phyloP scores from a whole-genome alignment of 2,329 filamentous ascomycete species.

The Pseudocercospora vitis region DNA sequence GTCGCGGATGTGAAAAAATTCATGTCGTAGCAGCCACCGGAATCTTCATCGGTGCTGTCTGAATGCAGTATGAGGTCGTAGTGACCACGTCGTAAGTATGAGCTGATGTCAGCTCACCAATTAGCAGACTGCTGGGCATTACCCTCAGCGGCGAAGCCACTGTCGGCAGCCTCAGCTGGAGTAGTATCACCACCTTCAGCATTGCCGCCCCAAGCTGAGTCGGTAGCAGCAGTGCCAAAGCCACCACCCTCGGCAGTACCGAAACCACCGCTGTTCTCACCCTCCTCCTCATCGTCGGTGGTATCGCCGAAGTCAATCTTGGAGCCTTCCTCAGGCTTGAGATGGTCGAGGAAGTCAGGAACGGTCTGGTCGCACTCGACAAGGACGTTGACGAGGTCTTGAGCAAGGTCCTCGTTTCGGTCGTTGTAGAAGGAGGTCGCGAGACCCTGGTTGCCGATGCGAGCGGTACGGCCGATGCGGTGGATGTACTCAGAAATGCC shows the following conservation, averaged over 20 bases:
- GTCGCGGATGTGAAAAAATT: background rate
- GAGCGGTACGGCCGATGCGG: slow-evolving; percentile 91
- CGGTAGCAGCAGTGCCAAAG: slow-evolving; percentile 10
- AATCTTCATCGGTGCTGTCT: background rate
- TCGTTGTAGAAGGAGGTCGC: slow-evolving; percentile 90
- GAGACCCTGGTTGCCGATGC: slow-evolving; percentile 82
- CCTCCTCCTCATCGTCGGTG: slow-evolving; percentile 45
- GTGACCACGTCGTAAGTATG: background rate
- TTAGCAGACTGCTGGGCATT: slow-evolving; percentile 9
- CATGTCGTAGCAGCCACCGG: background rate
- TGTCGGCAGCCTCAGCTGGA: slow-evolving; percentile 16
- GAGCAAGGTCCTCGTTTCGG: slow-evolving; percentile 69
- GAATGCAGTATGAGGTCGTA: background rate
- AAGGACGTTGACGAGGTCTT: slow-evolving; percentile 75
- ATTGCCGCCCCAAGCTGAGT: slow-evolving; percentile 9
- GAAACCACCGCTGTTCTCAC: slow-evolving; percentile 11
- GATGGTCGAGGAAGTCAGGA: slow-evolving; percentile 75
- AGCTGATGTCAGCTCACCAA: slow-evolving; percentile 20
- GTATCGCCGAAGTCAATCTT: slow-evolving; percentile 56
- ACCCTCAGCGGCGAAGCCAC: slow-evolving; percentile 25
- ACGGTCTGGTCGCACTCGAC: slow-evolving; percentile 75
- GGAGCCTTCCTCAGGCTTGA: slow-evolving; percentile 58
- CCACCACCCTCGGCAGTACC: slow-evolving; percentile 24
- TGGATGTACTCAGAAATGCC: slow-evolving; percentile 93
- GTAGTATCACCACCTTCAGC: slow-evolving; percentile 3